phyloP scores from a whole-genome alignment of 2,329 filamentous ascomycete genomes.

The Ophiostoma novo-ulmi region DNA sequence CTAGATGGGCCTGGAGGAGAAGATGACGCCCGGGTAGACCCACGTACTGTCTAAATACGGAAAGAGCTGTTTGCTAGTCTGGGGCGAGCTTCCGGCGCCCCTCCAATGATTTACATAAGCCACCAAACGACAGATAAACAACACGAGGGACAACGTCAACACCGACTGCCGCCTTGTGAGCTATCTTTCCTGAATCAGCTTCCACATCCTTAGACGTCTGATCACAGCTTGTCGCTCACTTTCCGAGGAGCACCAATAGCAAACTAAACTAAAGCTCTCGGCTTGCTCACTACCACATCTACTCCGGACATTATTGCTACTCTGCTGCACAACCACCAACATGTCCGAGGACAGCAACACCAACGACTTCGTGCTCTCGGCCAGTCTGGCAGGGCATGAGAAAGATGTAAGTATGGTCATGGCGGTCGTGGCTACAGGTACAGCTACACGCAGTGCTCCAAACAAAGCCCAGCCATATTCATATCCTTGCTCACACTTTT shows the following conservation, averaged over 20 bases:
- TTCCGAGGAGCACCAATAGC: neutral
- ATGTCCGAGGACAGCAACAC: constrained; percentile 1
- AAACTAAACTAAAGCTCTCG: too few species aligned
- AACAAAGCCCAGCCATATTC: neutral
- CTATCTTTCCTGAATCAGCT: neutral
- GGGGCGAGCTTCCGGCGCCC: constrained; percentile 15
- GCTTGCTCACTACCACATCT: neutral
- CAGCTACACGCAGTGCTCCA: neutral
- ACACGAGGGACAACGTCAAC: neutral
- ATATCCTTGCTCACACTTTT: neutral
- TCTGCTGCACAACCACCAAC: neutral
- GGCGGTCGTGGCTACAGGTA: neutral
- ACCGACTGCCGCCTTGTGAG: neutral
- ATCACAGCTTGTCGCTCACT: neutral
- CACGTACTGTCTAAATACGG: neutral
- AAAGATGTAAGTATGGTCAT: constrained; percentile 6
- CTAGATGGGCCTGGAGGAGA: constrained; percentile 3
- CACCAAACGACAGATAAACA: neutral
- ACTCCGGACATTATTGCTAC: neutral
- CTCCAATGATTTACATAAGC: constrained; percentile 11
- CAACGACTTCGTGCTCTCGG: constrained; percentile 12
- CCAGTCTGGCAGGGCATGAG: constrained; percentile 6
- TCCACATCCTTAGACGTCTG: neutral
- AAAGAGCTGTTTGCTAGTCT: constrained; percentile 11
- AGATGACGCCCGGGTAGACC: constrained; percentile 6